Conservation (phyloP, 2,329 filamentous ascomycete genomes). For the Metarhizium sp. region DNA sequence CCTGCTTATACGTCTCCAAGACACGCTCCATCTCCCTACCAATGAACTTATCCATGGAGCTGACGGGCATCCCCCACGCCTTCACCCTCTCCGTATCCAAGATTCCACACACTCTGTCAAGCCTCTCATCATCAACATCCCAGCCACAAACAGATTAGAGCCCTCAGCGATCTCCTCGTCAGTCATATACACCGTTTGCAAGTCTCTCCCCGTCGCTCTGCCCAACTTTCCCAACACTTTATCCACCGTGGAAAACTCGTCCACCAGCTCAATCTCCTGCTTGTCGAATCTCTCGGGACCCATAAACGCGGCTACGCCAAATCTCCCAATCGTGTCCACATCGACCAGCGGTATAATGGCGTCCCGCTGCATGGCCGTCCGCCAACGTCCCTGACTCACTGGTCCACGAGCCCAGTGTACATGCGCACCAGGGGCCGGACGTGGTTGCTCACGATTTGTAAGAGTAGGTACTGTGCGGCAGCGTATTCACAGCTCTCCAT, state of each 20-base stretch:
- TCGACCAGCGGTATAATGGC: too few species aligned
- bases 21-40: conserved; percentile 26
- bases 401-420: conserved; percentile 21
- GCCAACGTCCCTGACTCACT: too few species aligned
- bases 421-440: conserved; percentile 29
- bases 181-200: conserved; percentile 28
- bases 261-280: conserved; percentile 25
- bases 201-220: conserved; percentile 20
- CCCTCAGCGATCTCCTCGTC: conserved; percentile 28
- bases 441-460: conserved; percentile 34
- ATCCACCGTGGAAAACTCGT: conserved; percentile 11
- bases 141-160: conserved; percentile 27
- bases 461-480: neutral
- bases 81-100: conserved; percentile 25
- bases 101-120: conserved; percentile 17
- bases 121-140: conserved; percentile 24
- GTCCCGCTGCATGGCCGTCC: too few species aligned
- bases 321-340: too few species aligned
- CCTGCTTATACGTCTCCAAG: conserved; percentile 16
- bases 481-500: neutral
- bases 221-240: conserved; percentile 28
- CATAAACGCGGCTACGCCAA: too few species aligned
- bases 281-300: conserved; percentile 11
- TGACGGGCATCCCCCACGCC: conserved; percentile 28
- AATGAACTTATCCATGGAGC: conserved; percentile 34